phyloP scores from a whole-genome alignment of 2,329 filamentous ascomycete genomes.

The Sphaerulina populicola region DNA sequence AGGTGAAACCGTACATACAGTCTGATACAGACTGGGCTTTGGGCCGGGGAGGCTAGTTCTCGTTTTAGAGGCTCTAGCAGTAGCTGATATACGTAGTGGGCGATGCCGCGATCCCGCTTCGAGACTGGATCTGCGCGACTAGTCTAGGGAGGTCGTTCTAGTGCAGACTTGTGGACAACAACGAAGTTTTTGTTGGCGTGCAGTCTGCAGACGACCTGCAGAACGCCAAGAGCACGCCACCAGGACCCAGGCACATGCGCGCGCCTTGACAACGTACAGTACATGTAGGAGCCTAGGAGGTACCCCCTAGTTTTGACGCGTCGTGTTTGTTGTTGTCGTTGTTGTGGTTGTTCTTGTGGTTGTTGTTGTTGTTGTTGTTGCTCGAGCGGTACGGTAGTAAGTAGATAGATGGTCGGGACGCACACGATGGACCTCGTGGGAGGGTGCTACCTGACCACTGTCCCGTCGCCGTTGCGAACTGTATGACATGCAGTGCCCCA shows the following conservation, averaged over 20 bases:
- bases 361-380: background rate
- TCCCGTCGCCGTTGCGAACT: background rate
- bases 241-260: no score
- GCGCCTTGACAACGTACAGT: no score
- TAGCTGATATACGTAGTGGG: background rate
- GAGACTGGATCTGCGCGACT: constrained; percentile 2
- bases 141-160: no score
- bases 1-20: constrained; percentile 2
- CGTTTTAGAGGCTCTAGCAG: no score
- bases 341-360: background rate
- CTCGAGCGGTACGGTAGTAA: background rate
- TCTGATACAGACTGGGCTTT: constrained; percentile 4
- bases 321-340: background rate
- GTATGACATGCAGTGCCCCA: background rate
- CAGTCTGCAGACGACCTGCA: constrained; percentile 16
- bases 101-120: constrained; percentile 1
- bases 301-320: background rate
- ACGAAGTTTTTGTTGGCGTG: constrained; percentile 12
- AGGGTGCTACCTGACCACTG: background rate
- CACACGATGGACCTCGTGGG: background rate
- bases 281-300: no score
- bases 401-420: background rate
- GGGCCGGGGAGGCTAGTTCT: background rate
- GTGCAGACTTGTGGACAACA: background rate
- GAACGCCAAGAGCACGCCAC: background rate